Base-by-base conservation (phyloP, 305 asterid species). In the Solanum hybrid region DNA sequence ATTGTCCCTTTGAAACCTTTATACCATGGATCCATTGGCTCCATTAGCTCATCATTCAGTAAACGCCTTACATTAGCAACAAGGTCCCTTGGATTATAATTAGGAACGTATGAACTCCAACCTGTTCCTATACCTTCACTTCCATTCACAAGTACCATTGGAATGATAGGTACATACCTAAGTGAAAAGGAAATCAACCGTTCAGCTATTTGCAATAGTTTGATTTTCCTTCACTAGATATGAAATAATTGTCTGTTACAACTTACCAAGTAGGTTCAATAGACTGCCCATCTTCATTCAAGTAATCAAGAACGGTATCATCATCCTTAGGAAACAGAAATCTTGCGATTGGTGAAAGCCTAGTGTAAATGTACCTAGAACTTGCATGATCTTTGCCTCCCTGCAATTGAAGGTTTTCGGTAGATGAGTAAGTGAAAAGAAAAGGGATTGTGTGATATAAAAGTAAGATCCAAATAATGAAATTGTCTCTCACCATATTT, bases 301-400 rank as follows among this genome's bases (percentile, higher is more conserved):
- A 90, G 93, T 97, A 96, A 91, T 95, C 92, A 35, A 97, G 98
- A 78, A 96, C 94, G 78, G 93, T 90, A 82, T 98, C 99, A 92
- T 96, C 99, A 27, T 93, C 98, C 92, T 96, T 96, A 0, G 97
- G 98, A 91, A 98, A 98, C 92, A 98, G 88, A 91, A 82, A 93
- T 32, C 99, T 91, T 26, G 99, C 95, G 69, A 94, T 89, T n/a
- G 98, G 93, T 87, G 94, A 88, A 91, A 97, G 95, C 91, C 91
- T 93, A 32, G 98, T 96, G 92, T 78, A 96, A 90, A 97, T 91
- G 91, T 96, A 97, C 92, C 99, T 95, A 38, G 98, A 93, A 91
- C 99, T 97, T 87, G 99, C 99, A 95, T 95, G 98, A 91, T 97
- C 99, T 94, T 97, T 97, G 35, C 99, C 99, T 56, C 99, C 98